Evolutionary conservation across 176 grass and related monocot genomes (phyloP).

Genomic region (Bromus sterilis): DNA sequence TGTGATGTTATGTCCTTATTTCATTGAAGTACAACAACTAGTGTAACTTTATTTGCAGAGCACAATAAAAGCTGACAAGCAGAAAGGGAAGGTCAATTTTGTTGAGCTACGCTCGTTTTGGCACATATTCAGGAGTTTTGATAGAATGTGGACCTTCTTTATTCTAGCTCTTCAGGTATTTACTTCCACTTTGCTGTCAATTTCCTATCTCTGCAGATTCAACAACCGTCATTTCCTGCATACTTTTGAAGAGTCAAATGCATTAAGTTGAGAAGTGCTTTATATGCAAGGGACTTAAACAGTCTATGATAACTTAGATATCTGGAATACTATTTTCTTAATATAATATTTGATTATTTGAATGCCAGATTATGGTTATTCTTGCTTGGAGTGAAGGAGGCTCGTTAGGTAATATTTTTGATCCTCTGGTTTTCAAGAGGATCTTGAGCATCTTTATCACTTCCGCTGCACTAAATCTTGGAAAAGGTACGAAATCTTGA

Average conservation of each 20-base stretch:
- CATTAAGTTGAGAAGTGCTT: not conserved
- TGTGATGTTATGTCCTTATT: not conserved
- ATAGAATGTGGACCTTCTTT: constrained; percentile 95
- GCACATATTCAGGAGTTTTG: constrained; percentile 97
- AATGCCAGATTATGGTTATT: constrained; percentile 86
- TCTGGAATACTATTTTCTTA: constrained; percentile 1
- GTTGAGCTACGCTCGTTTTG: constrained; percentile 95
- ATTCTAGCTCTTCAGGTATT: constrained; percentile 85
- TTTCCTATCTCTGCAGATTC: not conserved
- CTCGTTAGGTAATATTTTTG: constrained; percentile 57
- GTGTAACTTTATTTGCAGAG: constrained; percentile 28
- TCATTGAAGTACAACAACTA: not conserved
- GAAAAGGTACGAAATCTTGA: constrained; percentile 58
- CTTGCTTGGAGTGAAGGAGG: constrained; percentile 91
- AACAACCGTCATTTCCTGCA: not conserved
- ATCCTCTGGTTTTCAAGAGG: constrained; percentile 55
- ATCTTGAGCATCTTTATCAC: constrained; percentile 95
- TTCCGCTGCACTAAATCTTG: constrained; percentile 76
- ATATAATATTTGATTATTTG: constrained; percentile 16
- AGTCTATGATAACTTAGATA: constrained; percentile 4
- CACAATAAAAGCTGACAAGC: constrained; percentile 31
- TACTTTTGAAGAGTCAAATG: constrained; percentile 4
- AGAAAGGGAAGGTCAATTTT: constrained; percentile 93
- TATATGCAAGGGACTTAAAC: constrained; percentile 1
- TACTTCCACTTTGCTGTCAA: not conserved